phyloP scores from a whole-genome alignment of 208 protist genomes.

The Leishmania gerbilli region DNA sequence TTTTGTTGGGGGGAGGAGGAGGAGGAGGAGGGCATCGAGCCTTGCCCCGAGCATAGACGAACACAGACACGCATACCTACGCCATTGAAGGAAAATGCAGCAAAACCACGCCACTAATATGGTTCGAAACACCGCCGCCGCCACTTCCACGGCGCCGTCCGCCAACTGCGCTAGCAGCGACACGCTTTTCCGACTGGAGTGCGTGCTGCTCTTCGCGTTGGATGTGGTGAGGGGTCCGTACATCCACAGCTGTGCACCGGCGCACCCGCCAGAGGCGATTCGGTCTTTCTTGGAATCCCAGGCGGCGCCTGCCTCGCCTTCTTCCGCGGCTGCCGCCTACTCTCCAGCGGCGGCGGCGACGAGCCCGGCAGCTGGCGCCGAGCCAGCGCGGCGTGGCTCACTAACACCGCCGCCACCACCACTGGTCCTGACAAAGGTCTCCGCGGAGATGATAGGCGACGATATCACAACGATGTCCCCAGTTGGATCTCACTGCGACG shows the following conservation, averaged over 20 bases:
- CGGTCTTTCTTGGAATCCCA: constrained; percentile 17
- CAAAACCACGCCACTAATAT: neutral
- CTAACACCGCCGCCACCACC: neutral
- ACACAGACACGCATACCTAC: neutral
- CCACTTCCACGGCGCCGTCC: neutral
- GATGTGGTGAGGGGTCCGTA: constrained; percentile 87
- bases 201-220: constrained; percentile 77
- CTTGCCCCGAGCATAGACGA: neutral
- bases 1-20: neutral
- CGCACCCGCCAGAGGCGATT: constrained; percentile 34
- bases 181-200: constrained; percentile 48
- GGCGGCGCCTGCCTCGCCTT: neutral
- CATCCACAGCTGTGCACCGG: constrained; percentile 72
- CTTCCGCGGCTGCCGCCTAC: neutral
- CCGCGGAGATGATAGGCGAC: neutral
- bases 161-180: neutral
- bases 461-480: neutral
- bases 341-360: neutral
- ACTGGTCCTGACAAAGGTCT: neutral
- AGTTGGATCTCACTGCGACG: constrained; percentile 2
- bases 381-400: neutral
- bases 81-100: neutral
- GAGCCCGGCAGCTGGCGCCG: neutral
- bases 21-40: neutral
- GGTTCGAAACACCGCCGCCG: neutral